Conservation (phyloP, 2,329 filamentous ascomycete species). For the Fusarium secorum region DNA sequence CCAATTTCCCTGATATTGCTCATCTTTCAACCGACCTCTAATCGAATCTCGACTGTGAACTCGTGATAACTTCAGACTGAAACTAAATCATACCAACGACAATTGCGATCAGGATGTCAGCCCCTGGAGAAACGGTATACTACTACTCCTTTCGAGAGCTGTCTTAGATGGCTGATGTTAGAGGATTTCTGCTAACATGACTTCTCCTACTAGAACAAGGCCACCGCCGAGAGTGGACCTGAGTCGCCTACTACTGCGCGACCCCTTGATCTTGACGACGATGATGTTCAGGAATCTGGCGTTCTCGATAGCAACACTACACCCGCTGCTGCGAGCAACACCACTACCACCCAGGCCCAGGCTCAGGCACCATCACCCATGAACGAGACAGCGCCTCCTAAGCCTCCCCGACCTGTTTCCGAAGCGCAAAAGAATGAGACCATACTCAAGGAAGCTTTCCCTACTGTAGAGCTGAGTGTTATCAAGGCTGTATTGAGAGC, state of each 20-base stretch:
- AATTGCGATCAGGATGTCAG: slow-evolving; percentile 49
- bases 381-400: slow-evolving; percentile 68
- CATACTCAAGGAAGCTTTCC: slow-evolving; percentile 94
- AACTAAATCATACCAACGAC: slow-evolving; percentile 1
- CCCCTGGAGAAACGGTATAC: slow-evolving; percentile 55
- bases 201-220: slow-evolving; percentile 52
- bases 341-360: slow-evolving; percentile 32
- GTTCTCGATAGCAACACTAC: slow-evolving; percentile 51
- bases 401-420: slow-evolving; percentile 84
- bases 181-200: slow-evolving; percentile 33
- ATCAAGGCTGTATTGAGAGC: slow-evolving; percentile 88
- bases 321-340: slow-evolving; percentile 39
- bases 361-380: slow-evolving; percentile 40
- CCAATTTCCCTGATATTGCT: slow-evolving; percentile 36
- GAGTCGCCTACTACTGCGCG: slow-evolving; percentile 72
- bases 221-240: slow-evolving; percentile 53
- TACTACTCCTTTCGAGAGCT: slow-evolving; percentile 26
- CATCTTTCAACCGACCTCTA: slow-evolving; percentile 11
- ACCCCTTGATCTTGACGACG: slow-evolving; percentile 74
- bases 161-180: slow-evolving; percentile 14
- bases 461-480: slow-evolving; percentile 78
- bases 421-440: slow-evolving; percentile 85
- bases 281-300: slow-evolving; percentile 70
- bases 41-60: slow-evolving; percentile 8
- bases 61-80: background rate